phyloP scores from a whole-genome alignment of 306 rosid genomes.

The Senna siamea region DNA sequence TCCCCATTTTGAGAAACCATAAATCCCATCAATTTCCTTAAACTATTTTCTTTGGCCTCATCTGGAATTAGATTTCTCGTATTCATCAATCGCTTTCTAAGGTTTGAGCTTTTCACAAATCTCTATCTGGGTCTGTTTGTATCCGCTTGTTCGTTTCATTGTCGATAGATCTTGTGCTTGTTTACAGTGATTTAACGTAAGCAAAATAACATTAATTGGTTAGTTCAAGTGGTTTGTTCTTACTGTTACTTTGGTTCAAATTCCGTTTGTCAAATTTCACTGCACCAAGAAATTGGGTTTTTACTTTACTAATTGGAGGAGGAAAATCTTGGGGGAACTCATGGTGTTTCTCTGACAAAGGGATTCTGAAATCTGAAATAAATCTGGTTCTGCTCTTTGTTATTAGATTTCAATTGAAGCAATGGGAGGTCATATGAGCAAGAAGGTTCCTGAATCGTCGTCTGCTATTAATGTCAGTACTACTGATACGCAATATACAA shows the following conservation, averaged over 20 bases:
- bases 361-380: slow-evolving; percentile 35
- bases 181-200: background rate
- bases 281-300: slow-evolving; percentile 7
- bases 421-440: slow-evolving; percentile 81
- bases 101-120: slow-evolving; percentile 36
- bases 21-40: slow-evolving; percentile 28
- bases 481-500: slow-evolving; percentile 38
- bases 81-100: slow-evolving; percentile 31
- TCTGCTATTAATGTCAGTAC: slow-evolving; percentile 39
- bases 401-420: slow-evolving; percentile 40
- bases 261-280: background rate
- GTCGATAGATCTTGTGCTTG: slow-evolving; percentile 12
- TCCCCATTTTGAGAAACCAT: background rate
- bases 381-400: slow-evolving; percentile 31
- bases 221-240: slow-evolving; percentile 28
- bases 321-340: slow-evolving; percentile 20
- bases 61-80: background rate
- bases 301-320: slow-evolving; percentile 15
- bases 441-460: slow-evolving; percentile 47
- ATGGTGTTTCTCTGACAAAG: background rate
- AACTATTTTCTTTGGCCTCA: slow-evolving; percentile 21
- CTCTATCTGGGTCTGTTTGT: slow-evolving; percentile 31
- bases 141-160: slow-evolving; percentile 34
- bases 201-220: slow-evolving; percentile 17
- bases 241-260: slow-evolving; percentile 1